A percentile compares a stretch with the other conserved stretches of the same genome.
Conservation (phyloP, 306 rosid genomes). For the Dalbergia oliveri region DNA sequence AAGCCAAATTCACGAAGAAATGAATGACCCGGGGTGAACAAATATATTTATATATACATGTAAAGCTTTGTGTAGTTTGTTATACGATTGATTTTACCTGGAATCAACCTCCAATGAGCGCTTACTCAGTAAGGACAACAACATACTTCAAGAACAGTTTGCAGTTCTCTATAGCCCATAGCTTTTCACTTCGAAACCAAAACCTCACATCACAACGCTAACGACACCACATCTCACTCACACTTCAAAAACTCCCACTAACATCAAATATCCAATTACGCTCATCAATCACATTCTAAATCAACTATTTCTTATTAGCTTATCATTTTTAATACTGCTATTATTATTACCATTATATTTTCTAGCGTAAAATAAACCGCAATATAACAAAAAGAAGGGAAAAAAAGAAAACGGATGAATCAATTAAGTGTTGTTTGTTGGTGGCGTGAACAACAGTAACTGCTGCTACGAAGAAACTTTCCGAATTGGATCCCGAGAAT, state of each 20-base stretch:
- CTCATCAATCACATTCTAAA: conserved; percentile 34
- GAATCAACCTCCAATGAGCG: conserved; percentile 96
- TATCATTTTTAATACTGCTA: background rate
- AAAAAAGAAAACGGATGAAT: background rate
- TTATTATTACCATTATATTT: background rate
- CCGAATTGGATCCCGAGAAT: conserved; percentile 46
- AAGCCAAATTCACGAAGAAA: background rate
- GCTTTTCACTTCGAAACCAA: conserved; percentile 57
- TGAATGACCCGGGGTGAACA: background rate
- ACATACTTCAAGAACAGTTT: conserved; percentile 74
- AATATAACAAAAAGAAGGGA: background rate
- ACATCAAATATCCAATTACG: conserved; percentile 26
- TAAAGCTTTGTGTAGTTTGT: background rate
- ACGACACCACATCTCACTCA: conserved; percentile 57
- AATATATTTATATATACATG: background rate
- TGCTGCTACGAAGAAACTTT: conserved; percentile 43
- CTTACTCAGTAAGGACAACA: conserved; percentile 97
- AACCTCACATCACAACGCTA: conserved; percentile 50
- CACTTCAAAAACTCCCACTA: conserved; percentile 27
- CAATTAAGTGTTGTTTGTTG: background rate
- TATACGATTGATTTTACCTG: conserved; percentile 59
- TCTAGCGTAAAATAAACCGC: background rate
- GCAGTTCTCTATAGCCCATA: conserved; percentile 75
- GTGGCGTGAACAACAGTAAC: background rate
- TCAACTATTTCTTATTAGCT: background rate